Percentiles rank a stretch among this genome's conserved stretches.
Conservation (phyloP, 148 eudicot species). For the Gaultheria prostrata region DNA sequence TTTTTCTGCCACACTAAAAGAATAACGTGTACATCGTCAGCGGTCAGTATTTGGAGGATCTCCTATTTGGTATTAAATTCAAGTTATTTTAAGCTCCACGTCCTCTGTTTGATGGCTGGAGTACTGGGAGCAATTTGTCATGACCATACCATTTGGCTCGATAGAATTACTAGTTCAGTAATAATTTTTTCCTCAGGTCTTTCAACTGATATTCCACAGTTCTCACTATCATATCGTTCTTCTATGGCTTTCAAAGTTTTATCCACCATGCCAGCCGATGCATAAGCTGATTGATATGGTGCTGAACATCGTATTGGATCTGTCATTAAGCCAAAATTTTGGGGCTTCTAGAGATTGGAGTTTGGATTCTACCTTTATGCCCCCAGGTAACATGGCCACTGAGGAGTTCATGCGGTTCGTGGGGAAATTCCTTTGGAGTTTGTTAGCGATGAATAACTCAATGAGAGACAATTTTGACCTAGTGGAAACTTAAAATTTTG, state of each 20-base stretch:
- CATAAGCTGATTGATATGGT: background rate
- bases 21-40: background rate
- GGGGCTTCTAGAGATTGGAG: background rate
- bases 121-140: background rate
- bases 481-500: background rate
- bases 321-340: background rate
- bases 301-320: background rate
- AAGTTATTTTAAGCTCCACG: background rate
- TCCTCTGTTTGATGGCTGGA: background rate
- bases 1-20: background rate
- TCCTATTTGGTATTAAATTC: background rate
- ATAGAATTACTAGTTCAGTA: background rate
- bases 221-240: background rate
- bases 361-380: background rate
- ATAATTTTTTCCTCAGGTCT: background rate
- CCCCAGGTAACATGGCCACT: background rate
- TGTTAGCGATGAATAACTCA: background rate
- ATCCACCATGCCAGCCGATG: background rate
- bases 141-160: background rate
- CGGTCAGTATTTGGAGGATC: background rate
- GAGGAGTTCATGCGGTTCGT: background rate
- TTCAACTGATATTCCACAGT: background rate
- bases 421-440: background rate
- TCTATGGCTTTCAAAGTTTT: background rate
- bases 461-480: background rate